phyloP scores from a whole-genome alignment of 108 stramenopile genomes.

The Pseudonitzschia pungens region DNA sequence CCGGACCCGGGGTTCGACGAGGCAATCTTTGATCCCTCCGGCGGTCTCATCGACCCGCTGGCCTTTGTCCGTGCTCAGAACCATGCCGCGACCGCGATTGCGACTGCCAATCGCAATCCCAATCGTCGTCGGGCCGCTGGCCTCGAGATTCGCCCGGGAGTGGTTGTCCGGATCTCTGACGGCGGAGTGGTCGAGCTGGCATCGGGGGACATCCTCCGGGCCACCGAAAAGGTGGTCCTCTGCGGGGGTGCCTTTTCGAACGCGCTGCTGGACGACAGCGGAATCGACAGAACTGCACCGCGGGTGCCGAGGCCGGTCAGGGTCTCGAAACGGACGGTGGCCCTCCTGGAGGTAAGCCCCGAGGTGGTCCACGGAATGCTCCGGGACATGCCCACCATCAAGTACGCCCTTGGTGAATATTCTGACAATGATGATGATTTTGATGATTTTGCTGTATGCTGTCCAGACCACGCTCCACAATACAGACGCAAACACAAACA shows the following conservation, averaged over 20 bases:
- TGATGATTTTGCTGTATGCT: too few species aligned
- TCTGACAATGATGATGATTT: not conserved
- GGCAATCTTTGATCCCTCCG: slow-evolving; percentile 4
- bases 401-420: slow-evolving; percentile 3
- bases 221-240: not conserved
- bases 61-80: slow-evolving; percentile 5
- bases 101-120: not conserved
- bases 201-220: not conserved
- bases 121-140: not conserved
- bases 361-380: not conserved
- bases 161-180: not conserved
- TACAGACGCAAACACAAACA: too few species aligned
- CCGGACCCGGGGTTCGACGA: not conserved
- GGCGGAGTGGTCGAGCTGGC: not conserved
- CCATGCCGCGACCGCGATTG: not conserved
- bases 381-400: not conserved
- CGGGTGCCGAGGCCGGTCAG: too few species aligned
- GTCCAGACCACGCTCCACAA: too few species aligned
- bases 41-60: not conserved
- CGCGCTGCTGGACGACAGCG: not conserved
- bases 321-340: not conserved
- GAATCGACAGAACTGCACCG: not conserved
- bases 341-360: not conserved
- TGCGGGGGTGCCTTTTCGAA: slow-evolving; percentile 10
- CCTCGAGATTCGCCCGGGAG: not conserved